Evolutionary conservation across 352 stramenopile species (phyloP).

Genomic region (Plasmopara viticola): DNA sequence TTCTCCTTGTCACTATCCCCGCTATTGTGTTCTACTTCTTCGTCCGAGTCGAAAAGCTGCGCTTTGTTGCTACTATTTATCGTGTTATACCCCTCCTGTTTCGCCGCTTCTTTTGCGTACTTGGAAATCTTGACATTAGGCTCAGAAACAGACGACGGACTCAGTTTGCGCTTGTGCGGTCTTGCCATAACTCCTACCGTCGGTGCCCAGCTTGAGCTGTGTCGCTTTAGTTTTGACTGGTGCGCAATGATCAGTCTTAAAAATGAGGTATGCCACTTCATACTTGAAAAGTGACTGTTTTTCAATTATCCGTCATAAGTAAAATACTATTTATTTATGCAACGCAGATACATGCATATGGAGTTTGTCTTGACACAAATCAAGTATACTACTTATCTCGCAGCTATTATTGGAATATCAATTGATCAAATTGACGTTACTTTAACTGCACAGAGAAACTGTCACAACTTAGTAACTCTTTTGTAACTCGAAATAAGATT

Average conservation of each 20-base stretch:
- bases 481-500: too few relatives aligned
- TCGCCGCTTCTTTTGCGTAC: constrained; percentile 72
- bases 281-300: too few relatives aligned
- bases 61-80: constrained; percentile 39
- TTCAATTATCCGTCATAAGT: too few relatives aligned
- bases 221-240: constrained; percentile 41
- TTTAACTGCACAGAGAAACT: too few relatives aligned
- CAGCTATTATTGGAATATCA: too few relatives aligned
- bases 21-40: constrained; percentile 32
- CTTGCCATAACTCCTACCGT: constrained; percentile 31
- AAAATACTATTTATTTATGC: too few relatives aligned
- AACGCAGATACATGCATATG: too few relatives aligned
- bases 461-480: too few relatives aligned
- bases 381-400: too few relatives aligned
- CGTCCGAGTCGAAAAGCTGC: constrained; percentile 67
- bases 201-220: constrained; percentile 12
- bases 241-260: constrained; percentile 13
- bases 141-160: constrained; percentile 14
- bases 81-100: constrained; percentile 47
- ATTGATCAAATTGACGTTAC: too few relatives aligned
- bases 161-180: constrained; percentile 55
- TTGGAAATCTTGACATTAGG: constrained; percentile 40
- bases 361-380: too few relatives aligned
- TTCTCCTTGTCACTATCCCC: constrained; percentile 44
- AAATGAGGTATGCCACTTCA: too few relatives aligned